Base-by-base conservation (phyloP, 306 rosid species). In the Quercus parvula region DNA sequence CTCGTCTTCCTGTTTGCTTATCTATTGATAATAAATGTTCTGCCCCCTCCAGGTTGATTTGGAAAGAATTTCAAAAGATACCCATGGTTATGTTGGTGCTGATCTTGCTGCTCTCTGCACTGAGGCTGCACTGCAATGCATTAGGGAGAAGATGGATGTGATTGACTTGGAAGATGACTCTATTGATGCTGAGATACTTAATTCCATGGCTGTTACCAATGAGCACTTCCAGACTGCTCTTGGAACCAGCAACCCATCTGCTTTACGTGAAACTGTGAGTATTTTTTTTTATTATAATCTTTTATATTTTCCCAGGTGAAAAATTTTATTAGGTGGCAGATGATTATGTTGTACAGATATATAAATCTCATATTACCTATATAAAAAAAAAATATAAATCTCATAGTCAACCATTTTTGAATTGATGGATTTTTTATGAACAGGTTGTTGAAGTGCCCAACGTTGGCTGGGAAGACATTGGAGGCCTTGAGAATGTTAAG, bases 51-150 rank as follows among this genome's bases (percentile, higher is more conserved):
- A 90, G 94, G 94, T 90, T 85, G 92, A 90, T 85, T 73, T 88
- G 30, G 92, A 88, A 75, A 84, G 84, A 78, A 90, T 90, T 78
- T 38, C 89, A 71, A 86, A 86, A 74, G 89, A 88, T 58, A 90
- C 92, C 0, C 94, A 90, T 81, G 90, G 94, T 1, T 90, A 90
- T 86, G 92, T 90, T 77, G 94, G 94, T 72, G 90, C 90, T 10
- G 92, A 90, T 71, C 90, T 90, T 75, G 94, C 92, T 67, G 94
- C 94, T 70, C 92, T 90, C 67, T 90, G 94, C 74, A 90, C 90
- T 30, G 92, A 90, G 86, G 94, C 94, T 69, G 92, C 94, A 33
- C 73, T 90, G 74, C 94, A 90, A 67, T 90, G 94, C 85, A 90
- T 90, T 70, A 84, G 94, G 73, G 94, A 90, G 85, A 90, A 90